These are phyloP conservation scores for Fusarium caatingaense DNA, from an alignment of 2,329 filamentous ascomycete species.

Conservation along the genomic window DNA sequence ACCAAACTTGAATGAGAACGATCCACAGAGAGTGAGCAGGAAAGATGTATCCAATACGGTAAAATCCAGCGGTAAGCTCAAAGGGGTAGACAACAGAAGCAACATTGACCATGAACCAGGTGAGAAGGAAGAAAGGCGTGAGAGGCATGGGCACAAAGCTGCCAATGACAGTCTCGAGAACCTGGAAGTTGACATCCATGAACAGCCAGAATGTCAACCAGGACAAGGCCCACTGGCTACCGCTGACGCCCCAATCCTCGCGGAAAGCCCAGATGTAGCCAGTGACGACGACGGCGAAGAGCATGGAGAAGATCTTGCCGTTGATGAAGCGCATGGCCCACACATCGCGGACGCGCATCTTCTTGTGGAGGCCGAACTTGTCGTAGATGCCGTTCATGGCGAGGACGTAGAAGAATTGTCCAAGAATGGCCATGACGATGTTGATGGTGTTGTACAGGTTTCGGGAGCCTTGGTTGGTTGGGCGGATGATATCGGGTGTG, in stretches of 20 bases:
- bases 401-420: slow-evolving; percentile 48
- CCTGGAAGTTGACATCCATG: slow-evolving; percentile 57
- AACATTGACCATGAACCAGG: slow-evolving; percentile 57
- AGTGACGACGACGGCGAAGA: slow-evolving; percentile 53
- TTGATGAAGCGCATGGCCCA: slow-evolving; percentile 44
- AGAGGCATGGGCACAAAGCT: slow-evolving; percentile 49
- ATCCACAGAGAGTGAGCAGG: slow-evolving; percentile 52
- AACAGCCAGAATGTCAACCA: slow-evolving; percentile 54
- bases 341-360: slow-evolving; percentile 41
- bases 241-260: slow-evolving; percentile 54
- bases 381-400: slow-evolving; percentile 43
- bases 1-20: slow-evolving; percentile 56
- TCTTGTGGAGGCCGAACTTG: slow-evolving; percentile 33
- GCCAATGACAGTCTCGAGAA: slow-evolving; percentile 51
- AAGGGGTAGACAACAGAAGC: slow-evolving; percentile 53
- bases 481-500: slow-evolving; percentile 45
- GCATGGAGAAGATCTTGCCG: slow-evolving; percentile 49
- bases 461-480: slow-evolving; percentile 50
- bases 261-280: slow-evolving; percentile 60
- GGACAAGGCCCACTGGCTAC: slow-evolving; percentile 41
- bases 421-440: slow-evolving; percentile 52
- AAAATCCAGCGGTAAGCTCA: slow-evolving; percentile 54
- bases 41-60: slow-evolving; percentile 53
- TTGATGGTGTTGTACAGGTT: slow-evolving; percentile 54
- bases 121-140: slow-evolving; percentile 57